Evolutionary conservation across 1,139 yeast species (phyloP).

Genomic region (Hemisphaericaspora subhashii): DNA sequence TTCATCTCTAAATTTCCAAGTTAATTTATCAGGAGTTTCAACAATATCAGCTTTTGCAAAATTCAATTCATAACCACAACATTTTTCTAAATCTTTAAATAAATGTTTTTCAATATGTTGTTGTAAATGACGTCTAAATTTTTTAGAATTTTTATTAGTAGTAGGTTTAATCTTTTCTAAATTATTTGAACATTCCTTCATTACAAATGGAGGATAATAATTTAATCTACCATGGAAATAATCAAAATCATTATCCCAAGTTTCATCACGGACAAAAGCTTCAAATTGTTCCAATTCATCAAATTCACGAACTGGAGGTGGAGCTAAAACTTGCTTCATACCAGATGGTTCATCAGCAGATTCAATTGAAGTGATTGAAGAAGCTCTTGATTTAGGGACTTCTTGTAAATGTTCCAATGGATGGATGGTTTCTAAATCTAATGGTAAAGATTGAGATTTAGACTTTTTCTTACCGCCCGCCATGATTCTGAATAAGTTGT

Average conservation of each 20-base stretch:
- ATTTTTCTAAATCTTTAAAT: constrained; percentile 61
- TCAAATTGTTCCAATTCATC: constrained; percentile 67
- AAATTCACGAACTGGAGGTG: constrained; percentile 51
- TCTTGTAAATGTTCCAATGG: constrained; percentile 40
- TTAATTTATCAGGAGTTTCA: constrained; percentile 45
- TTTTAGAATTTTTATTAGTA: constrained; percentile 67
- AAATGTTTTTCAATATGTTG: constrained; percentile 75
- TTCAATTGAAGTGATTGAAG: constrained; percentile 35
- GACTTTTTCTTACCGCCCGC: constrained; percentile 16
- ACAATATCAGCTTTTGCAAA: constrained; percentile 51
- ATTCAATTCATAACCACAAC: constrained; percentile 58
- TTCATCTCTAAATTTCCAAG: constrained; percentile 56
- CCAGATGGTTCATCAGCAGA: constrained; percentile 29
- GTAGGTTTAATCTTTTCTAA: constrained; percentile 74
- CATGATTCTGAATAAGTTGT: constrained; percentile 15
- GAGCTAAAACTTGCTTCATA: constrained; percentile 30
- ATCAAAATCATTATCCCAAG: constrained; percentile 75
- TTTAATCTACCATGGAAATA: constrained; percentile 64
- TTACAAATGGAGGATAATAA: constrained; percentile 72
- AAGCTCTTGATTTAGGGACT: constrained; percentile 37
- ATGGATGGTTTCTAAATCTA: constrained; percentile 42
- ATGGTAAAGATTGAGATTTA: constrained; percentile 16
- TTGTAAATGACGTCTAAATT: constrained; percentile 71
- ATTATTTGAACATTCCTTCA: constrained; percentile 66
- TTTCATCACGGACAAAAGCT: constrained; percentile 64